Evolutionary conservation across 1,284 basidiomycete genomes (phyloP).

Genomic region (Acaromyces ingoldii): DNA sequence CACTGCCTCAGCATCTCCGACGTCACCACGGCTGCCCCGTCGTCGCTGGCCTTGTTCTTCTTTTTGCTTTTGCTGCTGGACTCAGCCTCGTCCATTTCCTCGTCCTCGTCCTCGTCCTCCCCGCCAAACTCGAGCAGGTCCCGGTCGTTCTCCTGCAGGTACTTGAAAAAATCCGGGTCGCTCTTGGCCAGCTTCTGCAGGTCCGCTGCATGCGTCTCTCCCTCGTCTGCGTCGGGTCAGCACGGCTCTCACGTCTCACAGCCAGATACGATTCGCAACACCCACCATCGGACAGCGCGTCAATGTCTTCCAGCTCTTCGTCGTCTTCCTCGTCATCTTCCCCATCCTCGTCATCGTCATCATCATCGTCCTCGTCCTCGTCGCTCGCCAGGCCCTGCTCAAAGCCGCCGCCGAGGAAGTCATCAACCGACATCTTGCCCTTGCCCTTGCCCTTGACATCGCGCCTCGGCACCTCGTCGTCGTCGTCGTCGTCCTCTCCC

Average conservation of each 20-base stretch:
- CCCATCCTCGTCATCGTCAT: conserved; percentile 28
- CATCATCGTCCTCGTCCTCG: conserved; percentile 18
- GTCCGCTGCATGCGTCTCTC: conserved; percentile 63
- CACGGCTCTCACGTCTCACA: neutral
- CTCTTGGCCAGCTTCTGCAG: conserved; percentile 87
- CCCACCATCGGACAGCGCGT: conserved; percentile 24
- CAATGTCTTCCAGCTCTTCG: conserved; percentile 36
- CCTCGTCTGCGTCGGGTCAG: conserved; percentile 16
- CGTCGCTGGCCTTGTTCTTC: conserved; percentile 1
- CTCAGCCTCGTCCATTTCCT: conserved; percentile 23
- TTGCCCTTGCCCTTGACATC: conserved; percentile 11
- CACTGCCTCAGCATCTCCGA: conserved; percentile 70
- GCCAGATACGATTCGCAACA: neutral
- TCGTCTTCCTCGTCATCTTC: conserved; percentile 22
- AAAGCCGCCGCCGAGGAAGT: conserved; percentile 49
- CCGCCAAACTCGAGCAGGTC: conserved; percentile 73
- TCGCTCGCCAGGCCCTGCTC: conserved; percentile 25
- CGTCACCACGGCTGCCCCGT: conserved; percentile 59
- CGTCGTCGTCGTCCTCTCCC: conserved; percentile 15
- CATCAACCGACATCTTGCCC: conserved; percentile 41
- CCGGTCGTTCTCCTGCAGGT: conserved; percentile 88
- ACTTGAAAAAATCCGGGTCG: conserved; percentile 98
- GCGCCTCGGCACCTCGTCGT: conserved; percentile 14
- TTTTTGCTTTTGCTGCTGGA: conserved; percentile 11
- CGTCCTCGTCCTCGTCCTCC: conserved; percentile 50